These are phyloP conservation scores for Flaveria floridana DNA, from an alignment of 140 eudicot species.

Conservation along the genomic window DNA sequence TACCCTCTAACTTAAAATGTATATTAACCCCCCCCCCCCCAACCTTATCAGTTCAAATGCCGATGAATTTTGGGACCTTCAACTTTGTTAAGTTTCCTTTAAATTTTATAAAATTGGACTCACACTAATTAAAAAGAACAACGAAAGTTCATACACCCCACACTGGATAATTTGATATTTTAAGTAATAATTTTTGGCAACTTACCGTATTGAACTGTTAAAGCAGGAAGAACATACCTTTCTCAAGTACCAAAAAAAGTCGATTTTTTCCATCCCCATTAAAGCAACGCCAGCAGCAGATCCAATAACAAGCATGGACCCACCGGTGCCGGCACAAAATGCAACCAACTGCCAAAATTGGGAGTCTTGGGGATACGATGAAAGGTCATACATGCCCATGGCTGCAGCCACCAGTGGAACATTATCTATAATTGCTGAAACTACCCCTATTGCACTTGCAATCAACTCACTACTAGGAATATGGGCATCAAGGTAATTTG, in stretches of 20 bases:
- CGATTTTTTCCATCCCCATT: conserved; percentile 96
- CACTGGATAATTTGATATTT: background rate
- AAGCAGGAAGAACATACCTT: conserved; percentile 47
- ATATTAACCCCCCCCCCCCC: too few relatives aligned
- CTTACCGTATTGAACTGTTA: background rate
- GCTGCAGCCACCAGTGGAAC: conserved; percentile 97
- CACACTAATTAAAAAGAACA: background rate
- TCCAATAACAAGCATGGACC: conserved; percentile 95
- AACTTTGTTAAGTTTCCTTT: too few relatives aligned
- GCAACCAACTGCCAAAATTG: conserved; percentile 94
- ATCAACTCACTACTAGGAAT: conserved; percentile 68
- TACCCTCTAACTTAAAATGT: background rate
- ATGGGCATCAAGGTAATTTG: conserved; percentile 88
- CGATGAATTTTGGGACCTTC: background rate
- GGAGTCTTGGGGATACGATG: conserved; percentile 83
- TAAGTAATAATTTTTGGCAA: background rate
- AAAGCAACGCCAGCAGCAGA: conserved; percentile 99
- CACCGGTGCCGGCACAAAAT: conserved; percentile 97
- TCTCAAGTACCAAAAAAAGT: conserved; percentile 89
- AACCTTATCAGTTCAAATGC: too few relatives aligned
- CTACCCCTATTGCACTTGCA: conserved; percentile 93
- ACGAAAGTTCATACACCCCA: background rate
- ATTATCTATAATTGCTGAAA: conserved; percentile 87
- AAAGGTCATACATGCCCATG: conserved; percentile 95
- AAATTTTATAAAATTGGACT: background rate